Evolutionary conservation across 2,329 filamentous ascomycete genomes (phyloP).

Genomic region (Phialophora expanda): DNA sequence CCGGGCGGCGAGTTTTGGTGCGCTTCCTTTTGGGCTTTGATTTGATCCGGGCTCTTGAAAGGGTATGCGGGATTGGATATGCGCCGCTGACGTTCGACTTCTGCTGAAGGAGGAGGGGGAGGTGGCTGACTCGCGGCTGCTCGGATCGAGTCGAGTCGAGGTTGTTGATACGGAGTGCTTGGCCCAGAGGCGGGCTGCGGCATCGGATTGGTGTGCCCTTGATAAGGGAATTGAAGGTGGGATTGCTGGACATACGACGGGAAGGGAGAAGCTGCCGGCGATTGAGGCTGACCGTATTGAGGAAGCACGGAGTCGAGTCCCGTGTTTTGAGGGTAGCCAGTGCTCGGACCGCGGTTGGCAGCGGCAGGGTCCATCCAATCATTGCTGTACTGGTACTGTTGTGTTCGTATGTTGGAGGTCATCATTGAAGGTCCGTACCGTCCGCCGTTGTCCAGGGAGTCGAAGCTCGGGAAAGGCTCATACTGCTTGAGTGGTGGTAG

Average conservation of each 20-base stretch:
- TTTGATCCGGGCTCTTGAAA: conserved; percentile 40
- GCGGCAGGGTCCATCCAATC: conserved; percentile 37
- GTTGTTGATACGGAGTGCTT: conserved; percentile 24
- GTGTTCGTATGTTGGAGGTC: conserved; percentile 27
- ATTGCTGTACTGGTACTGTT: conserved; percentile 35
- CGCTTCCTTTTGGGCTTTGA: conserved; percentile 39
- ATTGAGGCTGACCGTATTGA: conserved; percentile 22
- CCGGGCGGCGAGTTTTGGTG: conserved; percentile 37
- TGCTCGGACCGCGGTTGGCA: conserved; percentile 17
- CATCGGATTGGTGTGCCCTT: conserved; percentile 10
- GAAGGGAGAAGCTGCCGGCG: conserved; percentile 19
- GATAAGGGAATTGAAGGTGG: conserved; percentile 32
- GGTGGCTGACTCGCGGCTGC: conserved; percentile 36
- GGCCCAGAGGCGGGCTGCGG: conserved; percentile 6
- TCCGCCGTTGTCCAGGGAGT: conserved; percentile 9
- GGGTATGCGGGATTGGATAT: conserved; percentile 40
- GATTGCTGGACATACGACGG: conserved; percentile 33
- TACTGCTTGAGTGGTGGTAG: conserved; percentile 32
- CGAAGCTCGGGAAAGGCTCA: conserved; percentile 31
- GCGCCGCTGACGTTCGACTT: conserved; percentile 37
- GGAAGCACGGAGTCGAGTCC: conserved; percentile 28
- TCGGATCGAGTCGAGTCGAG: conserved; percentile 34
- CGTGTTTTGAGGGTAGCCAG: conserved; percentile 21
- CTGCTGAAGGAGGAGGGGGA: conserved; percentile 37
- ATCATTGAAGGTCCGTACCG: conserved; percentile 27